A percentile compares a stretch with the other conserved stretches of the same genome.
Evolutionary conservation across 805 yeast species (phyloP).

Genomic region (Metschnikowia arizonensis): DNA sequence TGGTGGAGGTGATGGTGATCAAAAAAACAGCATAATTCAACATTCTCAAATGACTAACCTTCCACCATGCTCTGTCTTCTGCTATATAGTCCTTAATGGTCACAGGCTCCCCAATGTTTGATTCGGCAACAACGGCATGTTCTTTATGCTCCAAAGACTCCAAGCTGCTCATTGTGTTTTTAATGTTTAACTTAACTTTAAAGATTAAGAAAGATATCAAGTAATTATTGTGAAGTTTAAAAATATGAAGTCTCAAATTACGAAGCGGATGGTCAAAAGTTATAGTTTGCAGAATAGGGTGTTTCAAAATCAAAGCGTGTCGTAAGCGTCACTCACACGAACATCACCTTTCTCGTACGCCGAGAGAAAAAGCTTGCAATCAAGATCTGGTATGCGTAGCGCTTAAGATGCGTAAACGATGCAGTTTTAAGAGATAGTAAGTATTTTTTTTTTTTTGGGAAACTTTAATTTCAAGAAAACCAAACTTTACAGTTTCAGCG

Average conservation of each 20-base stretch:
- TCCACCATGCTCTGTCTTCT: conserved; percentile 26
- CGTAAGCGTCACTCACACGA: neutral
- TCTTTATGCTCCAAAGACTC: conserved; percentile 1
- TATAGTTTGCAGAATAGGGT: neutral
- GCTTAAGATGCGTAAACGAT: neutral
- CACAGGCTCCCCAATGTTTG: neutral
- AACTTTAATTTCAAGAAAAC: neutral
- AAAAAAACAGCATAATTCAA: conserved; percentile 38
- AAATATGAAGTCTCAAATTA: neutral
- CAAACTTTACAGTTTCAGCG: neutral
- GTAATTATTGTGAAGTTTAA: neutral
- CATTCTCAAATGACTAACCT: conserved; percentile 34
- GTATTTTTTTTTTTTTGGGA: neutral
- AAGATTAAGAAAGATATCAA: neutral
- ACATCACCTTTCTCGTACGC: neutral
- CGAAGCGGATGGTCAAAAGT: neutral
- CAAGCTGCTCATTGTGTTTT: conserved; percentile 1
- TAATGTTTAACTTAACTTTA: neutral
- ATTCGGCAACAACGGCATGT: neutral
- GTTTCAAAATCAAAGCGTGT: neutral
- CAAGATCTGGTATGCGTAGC: neutral
- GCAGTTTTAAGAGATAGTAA: neutral
- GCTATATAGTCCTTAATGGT: conserved; percentile 14
- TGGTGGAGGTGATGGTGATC: conserved; percentile 44
- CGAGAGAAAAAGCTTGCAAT: neutral